Conservation (phyloP, 208 protist species). For the Crithidia expoeki region DNA sequence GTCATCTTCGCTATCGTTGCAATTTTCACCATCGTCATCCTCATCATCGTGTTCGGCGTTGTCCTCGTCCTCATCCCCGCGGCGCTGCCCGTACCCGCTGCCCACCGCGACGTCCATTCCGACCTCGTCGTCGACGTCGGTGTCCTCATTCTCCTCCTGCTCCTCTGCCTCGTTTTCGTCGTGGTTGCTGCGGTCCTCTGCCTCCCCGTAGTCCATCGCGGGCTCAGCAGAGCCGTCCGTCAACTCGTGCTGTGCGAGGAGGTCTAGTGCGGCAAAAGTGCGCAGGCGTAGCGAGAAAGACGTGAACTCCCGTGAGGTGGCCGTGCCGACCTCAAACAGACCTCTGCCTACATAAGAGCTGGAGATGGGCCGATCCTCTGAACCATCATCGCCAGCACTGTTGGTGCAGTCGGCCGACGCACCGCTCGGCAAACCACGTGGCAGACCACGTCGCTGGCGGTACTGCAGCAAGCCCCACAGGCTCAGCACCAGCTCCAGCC, state of each 20-base stretch:
- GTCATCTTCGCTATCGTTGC: conserved; percentile 17
- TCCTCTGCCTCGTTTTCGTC: conserved; percentile 22
- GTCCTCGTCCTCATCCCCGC: too few relatives aligned
- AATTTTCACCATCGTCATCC: conserved; percentile 35
- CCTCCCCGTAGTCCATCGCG: conserved; percentile 24
- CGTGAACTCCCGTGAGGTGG: conserved; percentile 7
- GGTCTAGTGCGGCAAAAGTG: conserved; percentile 18
- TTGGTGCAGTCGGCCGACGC: background rate
- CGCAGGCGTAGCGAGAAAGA: conserved; percentile 22
- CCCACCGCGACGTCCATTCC: conserved; percentile 15
- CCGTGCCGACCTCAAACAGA: conserved; percentile 7
- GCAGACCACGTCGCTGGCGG: conserved; percentile 28
- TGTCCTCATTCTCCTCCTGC: conserved; percentile 31
- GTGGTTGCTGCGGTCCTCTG: conserved; percentile 22
- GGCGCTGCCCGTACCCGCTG: conserved; percentile 4
- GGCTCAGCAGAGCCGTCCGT: conserved; percentile 6
- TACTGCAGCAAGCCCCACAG: conserved; percentile 34
- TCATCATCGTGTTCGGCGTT: conserved; percentile 42
- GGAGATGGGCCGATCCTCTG: conserved; percentile 3
- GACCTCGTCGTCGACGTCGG: conserved; percentile 24
- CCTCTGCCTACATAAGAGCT: conserved; percentile 4
- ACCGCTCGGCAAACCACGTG: conserved; percentile 3
- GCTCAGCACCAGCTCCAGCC: conserved; percentile 36
- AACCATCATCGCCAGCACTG: background rate
- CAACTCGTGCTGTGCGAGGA: conserved; percentile 13